A percentile compares a stretch with the other conserved stretches of the same genome.
Evolutionary conservation across 352 stramenopile genomes (phyloP).

Genomic region (Globisporangium nunn): DNA sequence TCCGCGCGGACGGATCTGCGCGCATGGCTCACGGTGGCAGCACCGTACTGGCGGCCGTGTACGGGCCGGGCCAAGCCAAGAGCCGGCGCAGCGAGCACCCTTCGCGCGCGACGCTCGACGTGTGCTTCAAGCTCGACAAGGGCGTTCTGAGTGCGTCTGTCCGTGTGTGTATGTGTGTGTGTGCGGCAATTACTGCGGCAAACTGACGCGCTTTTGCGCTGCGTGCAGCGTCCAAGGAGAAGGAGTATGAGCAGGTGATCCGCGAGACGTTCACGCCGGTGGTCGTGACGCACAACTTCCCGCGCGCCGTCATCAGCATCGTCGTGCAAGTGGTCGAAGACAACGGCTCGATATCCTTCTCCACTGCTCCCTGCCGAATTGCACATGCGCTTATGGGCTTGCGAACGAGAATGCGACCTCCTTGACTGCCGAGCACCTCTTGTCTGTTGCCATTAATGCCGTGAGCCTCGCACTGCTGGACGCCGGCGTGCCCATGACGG

Average conservation of each 20-base stretch:
- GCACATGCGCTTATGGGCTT: constrained; percentile 2
- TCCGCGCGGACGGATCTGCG: constrained; percentile 70
- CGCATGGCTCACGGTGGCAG: constrained; percentile 75
- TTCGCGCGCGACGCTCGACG: constrained; percentile 56
- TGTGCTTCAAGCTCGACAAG: constrained; percentile 80
- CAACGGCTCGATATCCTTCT: constrained; percentile 63
- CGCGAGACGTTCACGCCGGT: constrained; percentile 69
- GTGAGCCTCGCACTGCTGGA: constrained; percentile 73
- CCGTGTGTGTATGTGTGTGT: background rate
- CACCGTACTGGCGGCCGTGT: constrained; percentile 66
- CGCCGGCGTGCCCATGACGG: constrained; percentile 69
- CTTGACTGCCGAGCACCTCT: constrained; percentile 44
- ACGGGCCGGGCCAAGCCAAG: constrained; percentile 70
- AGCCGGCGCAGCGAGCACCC: constrained; percentile 61
- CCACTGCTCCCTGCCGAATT: constrained; percentile 14
- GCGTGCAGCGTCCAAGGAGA: constrained; percentile 61
- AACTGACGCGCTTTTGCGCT: too few relatives aligned
- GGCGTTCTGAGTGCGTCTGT: constrained; percentile 47
- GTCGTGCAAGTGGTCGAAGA: constrained; percentile 83
- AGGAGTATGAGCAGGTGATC: constrained; percentile 81
- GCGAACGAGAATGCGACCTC: constrained; percentile 12
- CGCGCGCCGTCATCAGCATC: constrained; percentile 80
- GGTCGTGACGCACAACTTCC: constrained; percentile 61
- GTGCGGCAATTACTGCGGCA: background rate
- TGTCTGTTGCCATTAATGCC: constrained; percentile 78